phyloP scores from a whole-genome alignment of 106 monocot species.

The Platanthera guangdongensis region DNA sequence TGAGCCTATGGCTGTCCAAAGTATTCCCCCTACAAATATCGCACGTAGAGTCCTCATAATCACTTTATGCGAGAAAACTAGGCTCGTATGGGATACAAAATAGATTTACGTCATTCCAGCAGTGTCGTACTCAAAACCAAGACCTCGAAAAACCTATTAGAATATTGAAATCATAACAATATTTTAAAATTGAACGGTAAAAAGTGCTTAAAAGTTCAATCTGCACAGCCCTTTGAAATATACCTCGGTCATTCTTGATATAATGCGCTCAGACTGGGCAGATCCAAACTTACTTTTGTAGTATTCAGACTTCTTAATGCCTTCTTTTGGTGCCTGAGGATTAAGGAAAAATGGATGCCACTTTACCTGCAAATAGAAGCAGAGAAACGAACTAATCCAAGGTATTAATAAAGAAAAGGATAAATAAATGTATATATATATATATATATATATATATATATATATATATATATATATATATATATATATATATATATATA shows the following conservation, averaged over 20 bases:
- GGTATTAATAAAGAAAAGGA: not conserved
- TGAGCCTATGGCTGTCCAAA: constrained; percentile 83
- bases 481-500: not conserved
- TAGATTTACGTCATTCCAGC: constrained; percentile 68
- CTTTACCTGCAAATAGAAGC: constrained; percentile 39
- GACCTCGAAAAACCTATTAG: constrained; percentile 53
- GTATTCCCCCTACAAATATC: constrained; percentile 64
- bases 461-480: not conserved
- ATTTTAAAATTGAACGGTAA: not conserved
- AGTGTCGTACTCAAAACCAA: constrained; percentile 70
- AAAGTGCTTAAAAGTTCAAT: not conserved
- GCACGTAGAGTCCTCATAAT: not conserved
- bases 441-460: not conserved
- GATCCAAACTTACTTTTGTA: constrained; percentile 70
- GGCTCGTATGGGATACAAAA: not conserved
- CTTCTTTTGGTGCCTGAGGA: constrained; percentile 78
- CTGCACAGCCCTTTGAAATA: not conserved
- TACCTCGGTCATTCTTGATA: constrained; percentile 68
- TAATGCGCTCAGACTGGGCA: constrained; percentile 31
- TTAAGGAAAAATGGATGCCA: constrained; percentile 87
- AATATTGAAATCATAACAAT: not conserved
- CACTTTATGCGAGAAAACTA: not conserved
- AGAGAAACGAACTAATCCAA: not conserved
- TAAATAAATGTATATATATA: not conserved
- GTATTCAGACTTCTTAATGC: constrained; percentile 52